Base-by-base conservation (phyloP, 1,284 basidiomycete species). In the Naganishia cerealis region DNA sequence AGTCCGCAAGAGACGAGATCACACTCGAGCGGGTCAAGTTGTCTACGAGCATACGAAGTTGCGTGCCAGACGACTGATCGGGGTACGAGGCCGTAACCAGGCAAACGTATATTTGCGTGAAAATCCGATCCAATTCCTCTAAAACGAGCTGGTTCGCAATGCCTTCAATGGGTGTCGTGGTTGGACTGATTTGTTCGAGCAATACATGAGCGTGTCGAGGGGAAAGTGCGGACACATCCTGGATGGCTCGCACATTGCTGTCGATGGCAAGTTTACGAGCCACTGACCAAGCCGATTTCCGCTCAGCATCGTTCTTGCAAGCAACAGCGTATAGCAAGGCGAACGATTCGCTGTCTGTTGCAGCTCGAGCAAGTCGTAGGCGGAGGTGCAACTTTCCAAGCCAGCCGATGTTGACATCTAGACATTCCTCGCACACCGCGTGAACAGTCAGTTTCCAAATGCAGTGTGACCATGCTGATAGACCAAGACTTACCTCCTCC, bases 61-160 rank as follows among this genome's bases (percentile, higher is more conserved):
- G 63, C 9, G 39, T 66, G 12, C 54, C 46, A 26, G 33, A 6
- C 40, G 55, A 57, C 7, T 57, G 50, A 8, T 16, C 10, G 5
- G 53, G 55, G 33, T 56, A 56, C 16, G 63, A 46, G 13, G 76
- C 73, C 9, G 73, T 71, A 16, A 81, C 76, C 36, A 81, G 72
- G 48, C 69, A 72, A 54, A 77, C 72, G 70, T 80, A 81, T 66
- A 80, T 73, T 21, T 77, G 74, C 0, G 77, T 75, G 66, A 75
- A 77, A 6, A 81, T 72, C 56, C 79, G 79, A 72, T 79, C 75
- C 2, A 81, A 69, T 57, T 79, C 78, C 0, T 78, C 75, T 16
- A 81, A 71, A 53, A 76, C 76, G 65, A 80, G 72, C 65, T 80
- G 78, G 68, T 81, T 78, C 9, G 77, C 76, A 15, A 81, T 77